These are phyloP conservation scores for Ophiostoma ulmi DNA, from an alignment of 2,329 filamentous ascomycete species.

Conservation along the genomic window DNA sequence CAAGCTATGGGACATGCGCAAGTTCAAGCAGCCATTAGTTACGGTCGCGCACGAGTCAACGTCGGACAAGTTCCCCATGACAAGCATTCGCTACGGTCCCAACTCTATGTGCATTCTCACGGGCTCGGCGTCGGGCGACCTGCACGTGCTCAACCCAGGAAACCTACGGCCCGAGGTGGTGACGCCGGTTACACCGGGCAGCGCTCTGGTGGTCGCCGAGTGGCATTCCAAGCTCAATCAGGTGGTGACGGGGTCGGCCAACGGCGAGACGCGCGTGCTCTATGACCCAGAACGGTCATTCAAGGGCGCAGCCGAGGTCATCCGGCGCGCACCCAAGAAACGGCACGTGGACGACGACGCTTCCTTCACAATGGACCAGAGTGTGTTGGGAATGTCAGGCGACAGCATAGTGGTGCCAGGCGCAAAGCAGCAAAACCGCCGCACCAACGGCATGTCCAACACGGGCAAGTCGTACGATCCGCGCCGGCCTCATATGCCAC, in stretches of 20 bases:
- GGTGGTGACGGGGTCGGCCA: constrained; percentile 88
- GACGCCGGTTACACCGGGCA: constrained; percentile 81
- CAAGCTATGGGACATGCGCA: constrained; percentile 94
- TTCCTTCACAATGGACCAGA: constrained; percentile 75
- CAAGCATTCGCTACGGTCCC: constrained; percentile 85
- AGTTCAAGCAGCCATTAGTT: constrained; percentile 86
- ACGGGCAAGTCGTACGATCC: constrained; percentile 75
- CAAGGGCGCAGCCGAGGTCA: constrained; percentile 78
- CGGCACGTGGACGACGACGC: constrained; percentile 94
- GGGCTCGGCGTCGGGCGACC: constrained; percentile 75
- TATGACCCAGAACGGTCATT: constrained; percentile 81
- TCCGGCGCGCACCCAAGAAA: constrained; percentile 90
- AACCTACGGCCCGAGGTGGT: constrained; percentile 80
- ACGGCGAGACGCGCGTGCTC: constrained; percentile 81
- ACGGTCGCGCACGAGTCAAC: constrained; percentile 74
- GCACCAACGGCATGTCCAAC: constrained; percentile 63
- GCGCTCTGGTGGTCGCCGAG: constrained; percentile 73
- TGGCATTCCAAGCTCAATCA: constrained; percentile 97
- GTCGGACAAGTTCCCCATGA: constrained; percentile 74
- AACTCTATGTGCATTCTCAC: constrained; percentile 80
- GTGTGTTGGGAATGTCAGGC: constrained; percentile 73
- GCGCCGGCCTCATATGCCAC: constrained; percentile 75
- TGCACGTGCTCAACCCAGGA: constrained; percentile 90
- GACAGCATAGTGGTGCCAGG: constrained; percentile 73
- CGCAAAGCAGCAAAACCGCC: constrained; percentile 45